Base-by-base conservation (phyloP, 768 basidiomycete species). In the Termitomyces sp. region DNA sequence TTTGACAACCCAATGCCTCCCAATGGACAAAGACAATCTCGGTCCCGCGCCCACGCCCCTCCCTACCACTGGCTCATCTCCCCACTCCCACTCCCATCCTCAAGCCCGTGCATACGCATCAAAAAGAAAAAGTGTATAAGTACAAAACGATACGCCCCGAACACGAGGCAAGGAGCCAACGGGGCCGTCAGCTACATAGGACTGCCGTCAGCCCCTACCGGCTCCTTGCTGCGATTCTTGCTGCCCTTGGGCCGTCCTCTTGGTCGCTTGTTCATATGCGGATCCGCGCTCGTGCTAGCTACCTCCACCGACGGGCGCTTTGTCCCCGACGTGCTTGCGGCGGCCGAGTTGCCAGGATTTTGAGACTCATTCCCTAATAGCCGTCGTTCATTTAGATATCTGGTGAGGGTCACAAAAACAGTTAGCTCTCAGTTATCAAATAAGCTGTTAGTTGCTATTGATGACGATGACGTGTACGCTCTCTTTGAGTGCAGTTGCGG, bases 241-340 rank as follows among this genome's bases (percentile, higher is more conserved):
- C 87, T 89, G 2, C 87, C 87, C 63, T 84, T 86, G 34, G 87
- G 87, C 9, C 87, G 72, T 27, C 87, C 87, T 42, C 87, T 74
- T 0, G 86, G 83, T 14, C 85, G 70, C 59, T 87, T 88, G 7
- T 66, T 67, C 16, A 63, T 62, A 27, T 61, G 68, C 16, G 58
- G 65, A 14, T 72, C 73, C 37, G 23, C 54, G 59, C 27, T 54
- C 50, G 27, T 10, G 50, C 41, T 25, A 10, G 52, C 46, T 25
- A 60, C 52, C 23, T 67, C 64, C 21, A 64, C 61, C 0, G 67
- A 68, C 23, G 60, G 59, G 38, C 73, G 66, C 68, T 77, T 72
- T 58, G 59, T 44, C 48, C 68, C 59, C 62, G 67, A 58, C 27
- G 60, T 44, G 41, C 53, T 44, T 9, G 47, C 45, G 41, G 54